These are phyloP conservation scores for Cichorium intybus DNA, from an alignment of 140 eudicot genomes.

Conservation along the genomic window DNA sequence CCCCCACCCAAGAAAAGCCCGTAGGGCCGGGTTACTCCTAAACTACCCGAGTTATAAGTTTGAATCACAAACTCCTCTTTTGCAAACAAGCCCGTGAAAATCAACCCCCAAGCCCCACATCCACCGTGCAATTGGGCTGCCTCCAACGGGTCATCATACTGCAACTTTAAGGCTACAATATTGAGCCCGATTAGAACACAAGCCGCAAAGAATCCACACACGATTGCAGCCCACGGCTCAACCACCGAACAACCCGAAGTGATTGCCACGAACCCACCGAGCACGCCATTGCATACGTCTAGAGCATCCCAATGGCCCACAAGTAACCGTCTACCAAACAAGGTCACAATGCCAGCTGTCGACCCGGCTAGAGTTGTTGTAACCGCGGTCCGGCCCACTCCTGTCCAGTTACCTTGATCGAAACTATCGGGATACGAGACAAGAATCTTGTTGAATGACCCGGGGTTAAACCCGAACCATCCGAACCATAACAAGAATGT, in stretches of 20 bases:
- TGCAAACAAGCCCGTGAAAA: slow-evolving; percentile 74
- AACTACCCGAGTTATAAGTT: slow-evolving; percentile 49
- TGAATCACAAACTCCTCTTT: slow-evolving; percentile 57
- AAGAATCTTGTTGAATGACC: slow-evolving; percentile 56
- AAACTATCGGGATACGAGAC: slow-evolving; percentile 46
- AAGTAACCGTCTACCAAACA: slow-evolving; percentile 53
- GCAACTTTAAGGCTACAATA: slow-evolving; percentile 40
- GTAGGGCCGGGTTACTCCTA: slow-evolving; percentile 53
- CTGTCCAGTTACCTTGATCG: slow-evolving; percentile 70
- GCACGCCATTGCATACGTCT: slow-evolving; percentile 74
- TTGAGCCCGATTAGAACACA: slow-evolving; percentile 65
- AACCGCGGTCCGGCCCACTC: slow-evolving; percentile 67
- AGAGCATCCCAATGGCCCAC: slow-evolving; percentile 80
- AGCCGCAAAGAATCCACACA: slow-evolving; percentile 65
- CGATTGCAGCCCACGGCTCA: slow-evolving; percentile 83
- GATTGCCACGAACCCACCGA: slow-evolving; percentile 76
- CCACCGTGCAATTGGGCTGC: slow-evolving; percentile 86
- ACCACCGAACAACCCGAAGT: slow-evolving; percentile 81
- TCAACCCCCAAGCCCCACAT: slow-evolving; percentile 81
- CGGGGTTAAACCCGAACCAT: slow-evolving; percentile 84
- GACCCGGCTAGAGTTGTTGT: slow-evolving; percentile 74
- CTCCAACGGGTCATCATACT: slow-evolving; percentile 69
- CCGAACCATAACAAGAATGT: slow-evolving; percentile 78
- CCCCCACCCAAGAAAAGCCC: slow-evolving; percentile 81
- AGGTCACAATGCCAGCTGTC: slow-evolving; percentile 59